Percentiles rank a stretch among this genome's conserved stretches.
These are phyloP conservation scores for Sphenostylis stenocarpa DNA, from an alignment of 306 rosid genomes.

Conservation along the genomic window DNA sequence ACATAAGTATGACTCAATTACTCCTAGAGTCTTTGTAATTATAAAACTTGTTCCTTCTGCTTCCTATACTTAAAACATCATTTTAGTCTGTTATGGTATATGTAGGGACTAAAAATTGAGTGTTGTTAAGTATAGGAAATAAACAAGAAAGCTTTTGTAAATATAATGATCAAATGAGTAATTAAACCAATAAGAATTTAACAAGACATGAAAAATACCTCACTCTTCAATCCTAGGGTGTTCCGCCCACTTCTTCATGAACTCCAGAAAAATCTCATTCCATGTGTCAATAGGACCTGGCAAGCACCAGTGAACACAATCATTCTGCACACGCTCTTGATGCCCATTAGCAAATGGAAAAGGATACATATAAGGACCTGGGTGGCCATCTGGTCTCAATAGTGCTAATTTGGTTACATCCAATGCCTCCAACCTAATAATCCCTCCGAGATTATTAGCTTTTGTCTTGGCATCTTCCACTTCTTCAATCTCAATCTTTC, in stretches of 20 bases:
- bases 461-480: constrained; percentile 60
- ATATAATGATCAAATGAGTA: too few relatives aligned
- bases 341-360: constrained; percentile 70
- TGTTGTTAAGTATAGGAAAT: too few relatives aligned
- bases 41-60: too few relatives aligned
- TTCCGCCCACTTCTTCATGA: constrained; percentile 58
- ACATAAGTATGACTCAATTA: not conserved
- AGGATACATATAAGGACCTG: constrained; percentile 87
- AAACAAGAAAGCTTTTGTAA: too few relatives aligned
- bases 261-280: constrained; percentile 74
- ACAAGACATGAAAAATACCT: constrained; percentile 16
- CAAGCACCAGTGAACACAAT: constrained; percentile 97
- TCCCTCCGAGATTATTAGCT: constrained; percentile 28
- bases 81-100: too few relatives aligned
- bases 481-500: constrained; percentile 68
- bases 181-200: constrained; percentile 18
- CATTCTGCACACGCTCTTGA: constrained; percentile 72
- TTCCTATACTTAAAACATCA: too few relatives aligned
- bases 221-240: constrained; percentile 22
- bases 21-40: too few relatives aligned
- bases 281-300: constrained; percentile 93
- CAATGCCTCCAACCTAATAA: constrained; percentile 61
- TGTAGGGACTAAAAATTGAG: too few relatives aligned
- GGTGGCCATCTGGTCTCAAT: constrained; percentile 91
- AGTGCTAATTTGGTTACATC: constrained; percentile 70